phyloP scores from a whole-genome alignment of 148 eudicot genomes.

The Oxyria digyna region DNA sequence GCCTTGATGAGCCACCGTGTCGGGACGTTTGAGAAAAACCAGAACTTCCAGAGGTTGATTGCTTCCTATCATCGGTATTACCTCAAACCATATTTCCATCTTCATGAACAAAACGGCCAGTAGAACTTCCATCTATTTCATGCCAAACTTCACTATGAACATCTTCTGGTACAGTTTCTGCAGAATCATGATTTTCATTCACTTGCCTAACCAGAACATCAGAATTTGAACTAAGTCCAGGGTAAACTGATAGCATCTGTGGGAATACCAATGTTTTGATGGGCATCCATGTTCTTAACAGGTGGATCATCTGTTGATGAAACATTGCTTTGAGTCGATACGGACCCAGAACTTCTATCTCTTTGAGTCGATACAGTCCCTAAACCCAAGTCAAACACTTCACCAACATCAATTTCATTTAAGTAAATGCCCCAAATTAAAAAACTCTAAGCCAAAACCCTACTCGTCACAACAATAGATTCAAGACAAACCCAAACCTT shows the following conservation, averaged over 20 bases:
- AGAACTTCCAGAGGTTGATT: slow-evolving; percentile 21
- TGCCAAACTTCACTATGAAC: slow-evolving; percentile 46
- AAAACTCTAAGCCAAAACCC: too few species aligned
- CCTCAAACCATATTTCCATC: slow-evolving; percentile 25
- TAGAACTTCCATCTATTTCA: slow-evolving; percentile 35
- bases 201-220: slow-evolving; percentile 24
- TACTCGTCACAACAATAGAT: too few species aligned
- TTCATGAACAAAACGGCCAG: slow-evolving; percentile 30
- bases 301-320: slow-evolving; percentile 34
- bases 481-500: too few species aligned
- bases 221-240: slow-evolving; percentile 28
- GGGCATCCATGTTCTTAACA: slow-evolving; percentile 20
- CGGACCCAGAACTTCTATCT: slow-evolving; percentile 27
- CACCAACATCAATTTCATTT: too few species aligned
- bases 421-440: too few species aligned
- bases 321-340: slow-evolving; percentile 20
- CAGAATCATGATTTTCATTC: slow-evolving; percentile 30
- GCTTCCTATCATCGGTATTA: slow-evolving; percentile 32
- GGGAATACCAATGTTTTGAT: slow-evolving; percentile 23
- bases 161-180: slow-evolving; percentile 29
- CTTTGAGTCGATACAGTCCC: too few species aligned
- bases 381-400: too few species aligned
- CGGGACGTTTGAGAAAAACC: slow-evolving; percentile 30
- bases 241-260: slow-evolving; percentile 21
- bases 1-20: slow-evolving; percentile 22